phyloP scores from a whole-genome alignment of 1,284 basidiomycete species.

The Meira nashicola region DNA sequence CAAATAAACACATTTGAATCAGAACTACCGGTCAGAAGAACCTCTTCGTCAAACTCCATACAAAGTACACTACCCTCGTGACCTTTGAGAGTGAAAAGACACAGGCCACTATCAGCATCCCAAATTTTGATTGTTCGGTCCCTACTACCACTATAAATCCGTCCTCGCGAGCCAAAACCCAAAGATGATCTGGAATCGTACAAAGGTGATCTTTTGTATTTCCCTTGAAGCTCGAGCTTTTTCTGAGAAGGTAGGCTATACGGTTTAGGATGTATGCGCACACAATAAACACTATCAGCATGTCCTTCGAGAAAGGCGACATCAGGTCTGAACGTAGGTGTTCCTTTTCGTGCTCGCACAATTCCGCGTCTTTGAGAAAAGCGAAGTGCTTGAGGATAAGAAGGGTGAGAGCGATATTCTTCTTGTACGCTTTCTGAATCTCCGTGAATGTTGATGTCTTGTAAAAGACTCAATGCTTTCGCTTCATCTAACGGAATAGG shows the following conservation, averaged over 20 bases:
- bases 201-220: not conserved
- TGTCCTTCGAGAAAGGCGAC: slow-evolving; percentile 30
- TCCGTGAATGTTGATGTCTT: not conserved
- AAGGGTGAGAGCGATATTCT: not conserved
- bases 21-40: slow-evolving; percentile 36
- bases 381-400: not conserved
- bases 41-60: slow-evolving; percentile 35
- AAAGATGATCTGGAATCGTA: slow-evolving; percentile 9
- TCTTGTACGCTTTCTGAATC: not conserved
- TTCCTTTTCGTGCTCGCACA: too few species aligned
- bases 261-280: slow-evolving; percentile 22
- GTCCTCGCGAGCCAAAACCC: slow-evolving; percentile 24
- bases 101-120: slow-evolving; percentile 30
- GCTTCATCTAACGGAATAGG: not conserved
- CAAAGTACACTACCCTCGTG: slow-evolving; percentile 35
- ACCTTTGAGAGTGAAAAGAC: slow-evolving; percentile 28
- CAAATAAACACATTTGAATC: slow-evolving; percentile 33
- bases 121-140: slow-evolving; percentile 37
- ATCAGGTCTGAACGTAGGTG: slow-evolving; percentile 19
- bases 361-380: not conserved
- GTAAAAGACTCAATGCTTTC: not conserved
- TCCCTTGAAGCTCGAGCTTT: not conserved
- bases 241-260: slow-evolving; percentile 10
- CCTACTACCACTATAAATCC: slow-evolving; percentile 33
- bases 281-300: slow-evolving; percentile 37